Evolutionary conservation across 192 early-diverging fungal species (phyloP).

Genomic region (Martensiomyces pterosporus): DNA sequence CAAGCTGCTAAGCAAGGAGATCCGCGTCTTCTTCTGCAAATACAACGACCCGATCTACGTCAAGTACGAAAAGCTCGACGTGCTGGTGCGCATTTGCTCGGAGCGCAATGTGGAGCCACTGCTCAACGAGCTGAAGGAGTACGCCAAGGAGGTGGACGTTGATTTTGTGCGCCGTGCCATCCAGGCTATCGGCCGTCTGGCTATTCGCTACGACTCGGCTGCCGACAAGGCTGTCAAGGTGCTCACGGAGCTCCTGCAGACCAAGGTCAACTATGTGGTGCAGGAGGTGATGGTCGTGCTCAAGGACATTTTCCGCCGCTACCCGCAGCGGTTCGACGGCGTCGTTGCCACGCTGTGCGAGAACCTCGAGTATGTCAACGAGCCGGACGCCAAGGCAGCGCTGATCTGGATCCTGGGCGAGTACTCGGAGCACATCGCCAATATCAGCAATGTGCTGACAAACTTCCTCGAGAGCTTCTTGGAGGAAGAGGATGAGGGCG

Average conservation of each 20-base stretch:
- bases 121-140: constrained; percentile 92
- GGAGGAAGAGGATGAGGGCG: constrained; percentile 75
- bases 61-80: constrained; percentile 92
- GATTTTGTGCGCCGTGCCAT: constrained; percentile 92
- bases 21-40: constrained; percentile 96
- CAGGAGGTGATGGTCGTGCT: constrained; percentile 90
- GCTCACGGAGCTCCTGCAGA: constrained; percentile 89
- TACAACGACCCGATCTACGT: constrained; percentile 99
- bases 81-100: constrained; percentile 85
- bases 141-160: constrained; percentile 94
- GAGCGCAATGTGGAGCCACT: constrained; percentile 88
- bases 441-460: constrained; percentile 73
- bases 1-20: constrained; percentile 84
- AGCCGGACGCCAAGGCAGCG: constrained; percentile 86
- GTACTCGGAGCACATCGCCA: constrained; percentile 85
- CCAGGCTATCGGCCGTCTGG: constrained; percentile 86
- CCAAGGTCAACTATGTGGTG: constrained; percentile 83
- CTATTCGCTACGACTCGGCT: constrained; percentile 84
- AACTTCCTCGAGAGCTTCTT: constrained; percentile 78
- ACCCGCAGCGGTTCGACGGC: constrained; percentile 81
- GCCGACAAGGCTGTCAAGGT: constrained; percentile 81
- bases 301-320: constrained; percentile 95
- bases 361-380: constrained; percentile 82
- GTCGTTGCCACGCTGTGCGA: constrained; percentile 87
- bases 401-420: constrained; percentile 97